These are phyloP conservation scores for Cephalotrichum gorgonifer DNA, from an alignment of 2,329 filamentous ascomycete species.

Conservation along the genomic window DNA sequence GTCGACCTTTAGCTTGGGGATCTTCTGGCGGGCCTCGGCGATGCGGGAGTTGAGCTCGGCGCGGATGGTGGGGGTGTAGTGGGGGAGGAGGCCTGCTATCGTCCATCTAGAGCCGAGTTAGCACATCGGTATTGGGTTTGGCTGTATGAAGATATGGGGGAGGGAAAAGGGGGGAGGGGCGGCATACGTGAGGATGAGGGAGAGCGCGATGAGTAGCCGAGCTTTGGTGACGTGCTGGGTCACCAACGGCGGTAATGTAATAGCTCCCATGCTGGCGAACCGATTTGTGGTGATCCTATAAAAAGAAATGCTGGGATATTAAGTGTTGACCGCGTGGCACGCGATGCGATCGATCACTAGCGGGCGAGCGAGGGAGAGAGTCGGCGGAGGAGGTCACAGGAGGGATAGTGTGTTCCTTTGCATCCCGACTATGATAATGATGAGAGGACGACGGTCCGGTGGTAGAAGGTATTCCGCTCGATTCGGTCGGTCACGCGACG, in stretches of 20 bases:
- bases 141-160: background rate
- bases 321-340: too few species aligned
- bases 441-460: too few species aligned
- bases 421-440: too few species aligned
- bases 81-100: conserved; percentile 27
- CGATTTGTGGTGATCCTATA: too few species aligned
- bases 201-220: conserved; percentile 22
- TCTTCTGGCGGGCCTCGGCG: conserved; percentile 27
- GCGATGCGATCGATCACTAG: too few species aligned
- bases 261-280: background rate
- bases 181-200: conserved; percentile 27
- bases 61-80: conserved; percentile 31
- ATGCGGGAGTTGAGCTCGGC: conserved; percentile 24
- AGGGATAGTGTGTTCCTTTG: too few species aligned
- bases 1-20: conserved; percentile 28
- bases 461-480: too few species aligned
- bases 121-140: too few species aligned
- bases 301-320: background rate
- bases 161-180: background rate
- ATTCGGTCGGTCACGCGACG: too few species aligned
- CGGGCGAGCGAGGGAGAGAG: too few species aligned
- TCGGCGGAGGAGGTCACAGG: too few species aligned
- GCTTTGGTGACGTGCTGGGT: conserved; percentile 20
- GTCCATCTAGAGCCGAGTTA: conserved; percentile 24
- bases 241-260: too few species aligned